Conservation (phyloP, 495 filamentous ascomycete species). For the Trichoderma parareesei region DNA sequence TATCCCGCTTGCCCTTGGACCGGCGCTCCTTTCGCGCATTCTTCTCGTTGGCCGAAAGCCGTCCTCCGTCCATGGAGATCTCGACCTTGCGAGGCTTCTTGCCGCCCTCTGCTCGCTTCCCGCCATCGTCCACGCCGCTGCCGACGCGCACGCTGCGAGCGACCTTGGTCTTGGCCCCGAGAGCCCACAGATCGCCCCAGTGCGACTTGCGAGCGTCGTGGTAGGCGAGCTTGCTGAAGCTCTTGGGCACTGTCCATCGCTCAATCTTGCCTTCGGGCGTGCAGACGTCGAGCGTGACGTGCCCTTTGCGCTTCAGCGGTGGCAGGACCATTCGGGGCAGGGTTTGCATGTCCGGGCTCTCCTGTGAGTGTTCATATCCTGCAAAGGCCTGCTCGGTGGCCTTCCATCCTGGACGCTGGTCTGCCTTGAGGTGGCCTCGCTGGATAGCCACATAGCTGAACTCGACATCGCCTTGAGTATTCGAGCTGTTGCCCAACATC, state of each 20-base stretch:
- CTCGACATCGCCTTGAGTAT: conserved; percentile 82
- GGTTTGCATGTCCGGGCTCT: conserved; percentile 48
- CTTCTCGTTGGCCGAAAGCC: conserved; percentile 16
- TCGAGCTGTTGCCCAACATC: conserved; percentile 56
- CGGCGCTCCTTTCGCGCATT: conserved; percentile 16
- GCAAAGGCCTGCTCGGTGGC: conserved; percentile 29
- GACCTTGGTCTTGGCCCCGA: conserved; percentile 83
- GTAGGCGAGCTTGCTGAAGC: conserved; percentile 71
- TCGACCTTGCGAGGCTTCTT: conserved; percentile 18
- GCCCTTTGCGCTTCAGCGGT: conserved; percentile 77
- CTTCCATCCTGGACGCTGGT: conserved; percentile 34
- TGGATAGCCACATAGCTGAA: conserved; percentile 89
- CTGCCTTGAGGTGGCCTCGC: conserved; percentile 49
- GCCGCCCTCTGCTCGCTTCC: conserved; percentile 14
- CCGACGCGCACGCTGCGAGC: conserved; percentile 53
- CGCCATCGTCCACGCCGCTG: conserved; percentile 21
- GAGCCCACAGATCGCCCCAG: conserved; percentile 95
- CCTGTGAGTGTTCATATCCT: conserved; percentile 29
- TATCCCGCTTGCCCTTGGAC: conserved; percentile 19
- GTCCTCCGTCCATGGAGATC: conserved; percentile 17
- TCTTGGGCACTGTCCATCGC: conserved; percentile 84
- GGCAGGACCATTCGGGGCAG: conserved; percentile 72
- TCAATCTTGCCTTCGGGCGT: conserved; percentile 82
- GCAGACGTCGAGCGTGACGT: conserved; percentile 85
- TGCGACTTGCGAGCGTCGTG: conserved; percentile 80